These are phyloP conservation scores for Nicotiana attenuata DNA, from an alignment of 257 asterid genomes.

Conservation along the genomic window DNA sequence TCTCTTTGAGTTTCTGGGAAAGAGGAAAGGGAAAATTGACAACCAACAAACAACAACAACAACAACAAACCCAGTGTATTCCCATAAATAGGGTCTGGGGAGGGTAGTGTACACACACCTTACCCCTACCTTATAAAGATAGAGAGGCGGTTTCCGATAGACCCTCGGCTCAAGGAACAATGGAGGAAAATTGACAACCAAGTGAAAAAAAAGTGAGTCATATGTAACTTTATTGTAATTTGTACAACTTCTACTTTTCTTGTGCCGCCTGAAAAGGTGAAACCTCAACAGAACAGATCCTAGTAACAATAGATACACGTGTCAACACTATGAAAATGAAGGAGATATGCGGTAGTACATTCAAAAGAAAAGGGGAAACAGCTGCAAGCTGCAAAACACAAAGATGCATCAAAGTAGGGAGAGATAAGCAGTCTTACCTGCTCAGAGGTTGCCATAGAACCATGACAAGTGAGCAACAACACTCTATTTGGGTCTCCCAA, in stretches of 20 bases:
- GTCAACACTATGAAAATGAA: neutral
- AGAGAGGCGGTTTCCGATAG: too few relatives aligned
- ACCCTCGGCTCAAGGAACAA: too few relatives aligned
- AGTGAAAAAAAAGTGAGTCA: neutral
- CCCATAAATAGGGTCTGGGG: too few relatives aligned
- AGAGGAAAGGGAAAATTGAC: neutral
- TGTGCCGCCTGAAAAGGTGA: neutral
- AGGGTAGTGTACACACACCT: too few relatives aligned
- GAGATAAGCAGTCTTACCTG: slow-evolving; percentile 46
- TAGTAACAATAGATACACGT: neutral
- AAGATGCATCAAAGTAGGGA: neutral
- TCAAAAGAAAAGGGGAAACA: slow-evolving; percentile 6
- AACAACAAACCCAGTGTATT: too few relatives aligned
- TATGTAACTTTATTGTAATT: neutral
- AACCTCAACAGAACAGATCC: neutral
- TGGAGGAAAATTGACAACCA: neutral
- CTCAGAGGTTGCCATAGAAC: slow-evolving; percentile 96
- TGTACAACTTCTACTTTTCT: neutral
- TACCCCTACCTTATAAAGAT: too few relatives aligned
- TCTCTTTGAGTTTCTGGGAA: neutral
- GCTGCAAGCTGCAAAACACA: neutral
- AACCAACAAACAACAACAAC: neutral
- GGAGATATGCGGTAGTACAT: neutral
- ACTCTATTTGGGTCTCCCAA: slow-evolving; percentile 98
- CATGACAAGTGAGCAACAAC: slow-evolving; percentile 84